Evolutionary conservation across 306 rosid genomes (phyloP).

Genomic region (Coriaria nepalensis): DNA sequence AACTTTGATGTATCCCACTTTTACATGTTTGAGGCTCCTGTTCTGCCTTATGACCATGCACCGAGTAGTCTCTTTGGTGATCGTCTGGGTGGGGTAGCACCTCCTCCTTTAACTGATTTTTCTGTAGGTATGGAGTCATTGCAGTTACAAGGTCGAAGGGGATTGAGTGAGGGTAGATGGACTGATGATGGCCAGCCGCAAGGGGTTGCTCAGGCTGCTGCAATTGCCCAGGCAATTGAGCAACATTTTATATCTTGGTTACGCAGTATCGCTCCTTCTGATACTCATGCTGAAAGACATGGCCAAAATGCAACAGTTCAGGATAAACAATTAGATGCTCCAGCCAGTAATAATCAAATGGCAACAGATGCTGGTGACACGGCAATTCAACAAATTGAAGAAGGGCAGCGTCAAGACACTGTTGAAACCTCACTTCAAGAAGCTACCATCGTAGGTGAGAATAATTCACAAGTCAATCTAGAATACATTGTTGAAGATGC

Average conservation of each 20-base stretch:
- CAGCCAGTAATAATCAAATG: constrained; percentile 40
- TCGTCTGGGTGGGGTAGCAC: constrained; percentile 74
- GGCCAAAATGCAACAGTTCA: constrained; percentile 41
- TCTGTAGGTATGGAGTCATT: constrained; percentile 88
- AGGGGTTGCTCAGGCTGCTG: constrained; percentile 70
- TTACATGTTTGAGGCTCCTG: constrained; percentile 95
- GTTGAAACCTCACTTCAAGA: constrained; percentile 31
- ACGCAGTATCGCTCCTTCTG: constrained; percentile 36
- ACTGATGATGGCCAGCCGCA: constrained; percentile 99
- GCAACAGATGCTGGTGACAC: constrained; percentile 34
- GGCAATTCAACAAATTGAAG: constrained; percentile 35
- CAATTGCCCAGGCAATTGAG: constrained; percentile 89
- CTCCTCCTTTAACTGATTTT: constrained; percentile 89
- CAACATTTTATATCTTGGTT: constrained; percentile 58
- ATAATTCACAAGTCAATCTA: constrained; percentile 39
- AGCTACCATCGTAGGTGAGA: constrained; percentile 30
- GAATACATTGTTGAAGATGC: constrained; percentile 35
- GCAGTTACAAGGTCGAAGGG: constrained; percentile 78
- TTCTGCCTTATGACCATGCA: constrained; percentile 66
- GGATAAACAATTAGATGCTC: constrained; percentile 54
- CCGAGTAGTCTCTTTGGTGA: constrained; percentile 70
- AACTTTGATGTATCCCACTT: constrained; percentile 72
- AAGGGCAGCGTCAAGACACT: constrained; percentile 49
- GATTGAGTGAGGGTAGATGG: constrained; percentile 83
- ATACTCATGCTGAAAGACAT: constrained; percentile 43